Evolutionary conservation across 2,329 filamentous ascomycete genomes (phyloP).

Genomic region (Nakataea oryzae): DNA sequence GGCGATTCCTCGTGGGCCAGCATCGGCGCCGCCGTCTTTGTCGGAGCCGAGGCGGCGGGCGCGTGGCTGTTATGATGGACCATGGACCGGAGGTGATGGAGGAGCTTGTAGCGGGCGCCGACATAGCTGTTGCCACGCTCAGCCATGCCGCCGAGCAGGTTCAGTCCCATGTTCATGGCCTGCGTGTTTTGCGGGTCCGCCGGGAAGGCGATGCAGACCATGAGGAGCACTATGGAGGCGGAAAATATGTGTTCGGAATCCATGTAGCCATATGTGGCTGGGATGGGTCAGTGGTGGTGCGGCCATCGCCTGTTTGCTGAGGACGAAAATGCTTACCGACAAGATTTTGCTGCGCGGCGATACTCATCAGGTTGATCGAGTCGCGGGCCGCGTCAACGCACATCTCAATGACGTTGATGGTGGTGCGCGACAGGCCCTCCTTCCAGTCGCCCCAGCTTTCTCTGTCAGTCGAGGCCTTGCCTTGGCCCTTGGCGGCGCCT

Average conservation of each 20-base stretch:
- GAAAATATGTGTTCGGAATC: conserved; percentile 46
- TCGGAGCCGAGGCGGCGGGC: neutral
- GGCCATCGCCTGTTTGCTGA: neutral
- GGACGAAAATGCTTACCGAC: conserved; percentile 16
- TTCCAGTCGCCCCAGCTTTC: conserved; percentile 27
- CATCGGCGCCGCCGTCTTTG: neutral
- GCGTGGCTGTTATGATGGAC: conserved; percentile 7
- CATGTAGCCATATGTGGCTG: conserved; percentile 46
- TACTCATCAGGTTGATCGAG: conserved; percentile 35
- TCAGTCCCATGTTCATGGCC: conserved; percentile 31
- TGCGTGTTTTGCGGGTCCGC: conserved; percentile 27
- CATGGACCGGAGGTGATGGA: conserved; percentile 17
- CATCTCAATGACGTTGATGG: conserved; percentile 38
- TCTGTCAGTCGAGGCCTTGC: conserved; percentile 8
- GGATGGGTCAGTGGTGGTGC: neutral
- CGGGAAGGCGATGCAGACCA: conserved; percentile 43
- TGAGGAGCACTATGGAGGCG: conserved; percentile 40
- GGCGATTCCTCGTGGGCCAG: neutral
- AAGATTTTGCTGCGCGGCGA: conserved; percentile 35
- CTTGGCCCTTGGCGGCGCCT: conserved; percentile 3
- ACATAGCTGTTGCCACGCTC: conserved; percentile 41
- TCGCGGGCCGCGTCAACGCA: conserved; percentile 39
- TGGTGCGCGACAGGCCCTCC: conserved; percentile 33
- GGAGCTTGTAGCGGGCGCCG: conserved; percentile 20
- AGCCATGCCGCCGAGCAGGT: conserved; percentile 37